Base-by-base conservation (phyloP, 495 filamentous ascomycete species). In the Terfezia claveryi region DNA sequence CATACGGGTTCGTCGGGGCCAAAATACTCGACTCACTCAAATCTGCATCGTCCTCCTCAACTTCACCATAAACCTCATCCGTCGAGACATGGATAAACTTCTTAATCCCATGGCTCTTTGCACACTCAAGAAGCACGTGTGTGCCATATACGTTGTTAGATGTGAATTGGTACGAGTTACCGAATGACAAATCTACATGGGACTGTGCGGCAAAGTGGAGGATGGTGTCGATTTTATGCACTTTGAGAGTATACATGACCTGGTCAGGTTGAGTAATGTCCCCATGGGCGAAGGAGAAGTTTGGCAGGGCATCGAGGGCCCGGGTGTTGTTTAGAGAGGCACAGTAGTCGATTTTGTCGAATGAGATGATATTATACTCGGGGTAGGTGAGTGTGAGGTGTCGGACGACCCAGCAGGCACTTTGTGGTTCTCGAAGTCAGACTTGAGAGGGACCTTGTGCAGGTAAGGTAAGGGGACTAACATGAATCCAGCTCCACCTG, bases 61-160 rank as follows among this genome's bases (percentile, higher is more conserved):
- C 79, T 64, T 85, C 82, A 51, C 82, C 82, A 61, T 85, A 87
- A 4, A 84, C 82, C 63, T 87, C 82, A 66, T 86, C 82, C 8
- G 82, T 85, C 10, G 77, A 81, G 51, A 84, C 73, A 62, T 85
- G 80, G 61, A 85, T 75, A 63, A 85, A 85, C 49, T 77, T 69
- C 55, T 71, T 74, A 60, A 85, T 73, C 5, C 38, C 60, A 36
- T 73, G 73, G 49, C 77, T 71, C 59, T 75, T 74, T 10, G 78
- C 76, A 60, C 75, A 74, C 64, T 87, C 82, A 16, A 86, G 66
- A 44, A 87, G 70, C 23, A 80, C 74, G 62, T 86, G 81, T 5
- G 82, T 87, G 36, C 81, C 82, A 56, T 78, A 75, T 36, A 85
- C 80, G 60, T 87, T 86, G 23, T 73, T 83, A 53, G 73, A 71